Percentiles rank a stretch among this genome's conserved stretches.
These are phyloP conservation scores for Hypomontagnella submonticulosa DNA, from an alignment of 495 filamentous ascomycete genomes.

Conservation along the genomic window DNA sequence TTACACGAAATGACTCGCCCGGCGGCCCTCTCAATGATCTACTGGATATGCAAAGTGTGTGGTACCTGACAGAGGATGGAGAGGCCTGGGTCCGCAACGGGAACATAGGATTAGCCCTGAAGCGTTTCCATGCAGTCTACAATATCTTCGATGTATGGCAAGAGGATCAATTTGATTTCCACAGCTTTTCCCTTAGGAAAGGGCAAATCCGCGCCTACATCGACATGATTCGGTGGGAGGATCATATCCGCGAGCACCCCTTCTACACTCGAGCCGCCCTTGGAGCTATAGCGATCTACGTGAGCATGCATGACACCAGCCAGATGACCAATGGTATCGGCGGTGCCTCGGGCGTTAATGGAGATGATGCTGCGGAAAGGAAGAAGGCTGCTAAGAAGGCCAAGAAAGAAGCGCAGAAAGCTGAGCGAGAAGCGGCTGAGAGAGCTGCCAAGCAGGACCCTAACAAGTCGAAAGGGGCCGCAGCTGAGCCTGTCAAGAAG, in stretches of 20 bases:
- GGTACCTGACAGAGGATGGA: slow-evolving; percentile 95
- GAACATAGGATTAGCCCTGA: slow-evolving; percentile 86
- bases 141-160: slow-evolving; percentile 98
- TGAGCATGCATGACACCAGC: slow-evolving; percentile 82
- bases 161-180: slow-evolving; percentile 99
- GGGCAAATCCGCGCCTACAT: slow-evolving; percentile 95
- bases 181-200: slow-evolving; percentile 94
- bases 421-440: slow-evolving; percentile 82
- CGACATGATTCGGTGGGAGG: slow-evolving; percentile 97
- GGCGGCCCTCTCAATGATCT: slow-evolving; percentile 91
- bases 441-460: slow-evolving; percentile 76
- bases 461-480: slow-evolving; percentile 68
- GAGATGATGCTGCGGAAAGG: slow-evolving; percentile 72
- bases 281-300: slow-evolving; percentile 81
- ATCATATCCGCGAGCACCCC: slow-evolving; percentile 87
- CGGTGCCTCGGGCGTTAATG: slow-evolving; percentile 59
- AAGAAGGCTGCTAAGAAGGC: slow-evolving; percentile 98
- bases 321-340: slow-evolving; percentile 65
- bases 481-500: slow-evolving; percentile 74
- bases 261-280: slow-evolving; percentile 91
- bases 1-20: slow-evolving; percentile 85
- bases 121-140: slow-evolving; percentile 84
- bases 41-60: slow-evolving; percentile 98
- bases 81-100: slow-evolving; percentile 87
- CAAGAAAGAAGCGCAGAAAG: slow-evolving; percentile 87